Evolutionary conservation across 768 basidiomycete species (phyloP).

Genomic region (Lactarius trivialis): DNA sequence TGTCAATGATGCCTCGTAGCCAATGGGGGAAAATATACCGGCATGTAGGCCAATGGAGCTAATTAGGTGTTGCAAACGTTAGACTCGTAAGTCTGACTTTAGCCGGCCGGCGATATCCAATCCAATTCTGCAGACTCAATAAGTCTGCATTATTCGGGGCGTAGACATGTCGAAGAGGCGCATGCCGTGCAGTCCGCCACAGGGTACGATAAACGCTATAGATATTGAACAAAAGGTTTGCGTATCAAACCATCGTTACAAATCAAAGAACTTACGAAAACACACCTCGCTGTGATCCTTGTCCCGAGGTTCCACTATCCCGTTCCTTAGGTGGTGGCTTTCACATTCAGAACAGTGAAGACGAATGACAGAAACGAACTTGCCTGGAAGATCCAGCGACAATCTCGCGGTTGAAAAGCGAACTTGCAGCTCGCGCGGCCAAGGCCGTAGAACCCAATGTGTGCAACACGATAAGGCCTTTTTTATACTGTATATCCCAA

Average conservation of each 20-base stretch:
- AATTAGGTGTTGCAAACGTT: not conserved
- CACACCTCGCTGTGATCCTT: not conserved
- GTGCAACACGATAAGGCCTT: not conserved
- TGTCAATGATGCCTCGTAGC: not conserved
- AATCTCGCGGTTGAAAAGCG: not conserved
- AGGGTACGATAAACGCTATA: not conserved
- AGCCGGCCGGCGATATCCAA: not conserved
- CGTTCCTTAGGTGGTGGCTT: not conserved
- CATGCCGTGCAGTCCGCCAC: not conserved
- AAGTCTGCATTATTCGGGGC: not conserved
- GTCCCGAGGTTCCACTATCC: not conserved
- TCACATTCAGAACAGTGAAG: not conserved
- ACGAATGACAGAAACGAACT: not conserved
- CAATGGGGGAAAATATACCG: not conserved
- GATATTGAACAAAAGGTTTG: too few species aligned
- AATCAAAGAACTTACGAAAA: not conserved
- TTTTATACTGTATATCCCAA: not conserved
- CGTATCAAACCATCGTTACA: not conserved
- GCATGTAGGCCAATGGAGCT: not conserved
- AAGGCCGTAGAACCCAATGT: not conserved
- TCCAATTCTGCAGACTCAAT: not conserved
- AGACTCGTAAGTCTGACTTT: not conserved
- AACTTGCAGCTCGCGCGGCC: not conserved
- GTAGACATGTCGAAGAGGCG: not conserved
- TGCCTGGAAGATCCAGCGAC: not conserved